Percentiles rank a stretch among this genome's conserved stretches.
These are phyloP conservation scores for Alternaria solani DNA, from an alignment of 2,329 filamentous ascomycete genomes.

Conservation along the genomic window DNA sequence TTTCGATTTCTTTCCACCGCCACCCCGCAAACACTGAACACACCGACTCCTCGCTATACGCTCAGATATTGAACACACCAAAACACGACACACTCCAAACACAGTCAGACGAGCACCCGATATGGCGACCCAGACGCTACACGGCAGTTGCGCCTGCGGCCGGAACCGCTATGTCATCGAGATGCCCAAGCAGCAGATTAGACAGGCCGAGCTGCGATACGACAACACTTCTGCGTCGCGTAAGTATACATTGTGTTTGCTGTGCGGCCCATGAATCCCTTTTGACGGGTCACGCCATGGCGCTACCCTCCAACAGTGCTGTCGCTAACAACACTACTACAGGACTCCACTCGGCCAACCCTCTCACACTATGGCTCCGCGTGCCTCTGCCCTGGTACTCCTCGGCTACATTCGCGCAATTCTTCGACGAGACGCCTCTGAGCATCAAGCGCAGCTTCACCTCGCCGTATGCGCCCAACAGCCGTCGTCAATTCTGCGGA, in stretches of 20 bases:
- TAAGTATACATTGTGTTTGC: slow-evolving; percentile 60
- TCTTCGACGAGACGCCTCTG: slow-evolving; percentile 71
- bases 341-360: slow-evolving; percentile 73
- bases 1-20: slow-evolving; percentile 16
- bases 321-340: not conserved
- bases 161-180: slow-evolving; percentile 82
- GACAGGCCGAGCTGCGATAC: slow-evolving; percentile 70
- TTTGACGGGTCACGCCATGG: not conserved
- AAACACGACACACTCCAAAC: not conserved
- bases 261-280: not conserved
- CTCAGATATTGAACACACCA: not conserved
- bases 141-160: slow-evolving; percentile 84
- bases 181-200: slow-evolving; percentile 69
- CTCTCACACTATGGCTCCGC: slow-evolving; percentile 81
- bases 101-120: not conserved
- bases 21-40: slow-evolving; percentile 18
- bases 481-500: slow-evolving; percentile 83
- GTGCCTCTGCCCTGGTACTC: slow-evolving; percentile 84
- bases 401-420: slow-evolving; percentile 76
- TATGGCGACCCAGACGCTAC: slow-evolving; percentile 62
- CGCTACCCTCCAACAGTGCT: not conserved
- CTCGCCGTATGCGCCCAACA: slow-evolving; percentile 57
- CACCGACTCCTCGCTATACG: slow-evolving; percentile 3
- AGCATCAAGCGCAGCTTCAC: slow-evolving; percentile 57
- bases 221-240: slow-evolving; percentile 74